These are phyloP conservation scores for Cajanus cajan DNA, from an alignment of 306 rosid genomes.

Conservation along the genomic window DNA sequence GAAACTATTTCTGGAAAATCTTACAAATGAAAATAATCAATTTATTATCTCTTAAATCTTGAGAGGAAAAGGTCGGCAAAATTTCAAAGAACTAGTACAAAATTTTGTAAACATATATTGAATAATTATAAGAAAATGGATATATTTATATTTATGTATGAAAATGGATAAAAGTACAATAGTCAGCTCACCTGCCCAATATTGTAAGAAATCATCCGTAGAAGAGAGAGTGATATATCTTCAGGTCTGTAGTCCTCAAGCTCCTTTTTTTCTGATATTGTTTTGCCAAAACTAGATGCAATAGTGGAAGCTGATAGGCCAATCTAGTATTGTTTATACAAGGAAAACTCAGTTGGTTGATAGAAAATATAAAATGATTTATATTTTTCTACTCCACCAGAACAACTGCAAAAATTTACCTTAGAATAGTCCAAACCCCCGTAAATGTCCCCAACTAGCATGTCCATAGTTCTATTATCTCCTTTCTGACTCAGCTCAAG, in stretches of 20 bases:
- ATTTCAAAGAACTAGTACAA: background rate
- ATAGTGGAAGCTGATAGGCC: conserved; percentile 97
- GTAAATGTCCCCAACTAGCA: conserved; percentile 99
- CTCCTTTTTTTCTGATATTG: conserved; percentile 86
- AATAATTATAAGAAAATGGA: background rate
- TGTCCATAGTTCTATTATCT: conserved; percentile 87
- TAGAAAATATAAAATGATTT: conserved; percentile 20
- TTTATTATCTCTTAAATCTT: background rate
- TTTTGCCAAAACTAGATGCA: conserved; percentile 98
- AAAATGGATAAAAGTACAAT: background rate
- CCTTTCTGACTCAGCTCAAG: conserved; percentile 97
- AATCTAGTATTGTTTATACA: conserved; percentile 54
- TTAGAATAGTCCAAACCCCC: conserved; percentile 97
- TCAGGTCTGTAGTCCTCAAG: conserved; percentile 95
- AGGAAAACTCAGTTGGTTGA: conserved; percentile 33
- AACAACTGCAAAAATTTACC: conserved; percentile 46
- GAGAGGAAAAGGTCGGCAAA: background rate
- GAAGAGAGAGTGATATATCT: conserved; percentile 95
- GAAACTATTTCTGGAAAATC: background rate
- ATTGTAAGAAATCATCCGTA: conserved; percentile 96
- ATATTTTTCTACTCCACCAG: conserved; percentile 18
- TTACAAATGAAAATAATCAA: conserved; percentile 5
- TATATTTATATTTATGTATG: background rate
- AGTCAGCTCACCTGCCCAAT: conserved; percentile 86
- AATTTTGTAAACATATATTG: background rate